Percentiles rank a stretch among this genome's conserved stretches.
These are phyloP conservation scores for Lachnellula subtilissima DNA, from an alignment of 2,329 filamentous ascomycete genomes.

Conservation along the genomic window DNA sequence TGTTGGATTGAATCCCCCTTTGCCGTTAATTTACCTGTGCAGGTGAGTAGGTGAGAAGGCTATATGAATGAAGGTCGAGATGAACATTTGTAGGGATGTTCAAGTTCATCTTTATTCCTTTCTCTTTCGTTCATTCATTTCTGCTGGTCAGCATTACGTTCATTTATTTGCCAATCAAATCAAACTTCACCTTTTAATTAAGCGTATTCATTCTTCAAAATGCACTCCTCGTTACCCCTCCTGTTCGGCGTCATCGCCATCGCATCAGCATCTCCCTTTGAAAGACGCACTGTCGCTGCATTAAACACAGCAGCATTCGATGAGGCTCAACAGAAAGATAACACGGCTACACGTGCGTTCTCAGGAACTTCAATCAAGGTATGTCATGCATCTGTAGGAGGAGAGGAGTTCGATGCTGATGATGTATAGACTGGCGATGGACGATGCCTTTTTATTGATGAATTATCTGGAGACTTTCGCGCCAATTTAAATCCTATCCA, in stretches of 20 bases:
- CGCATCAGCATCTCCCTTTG: constrained; percentile 23
- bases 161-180: constrained; percentile 5
- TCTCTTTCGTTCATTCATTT: constrained; percentile 2
- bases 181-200: neutral
- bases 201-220: constrained; percentile 7
- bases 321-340: constrained; percentile 40
- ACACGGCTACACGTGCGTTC: constrained; percentile 39
- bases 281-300: constrained; percentile 30
- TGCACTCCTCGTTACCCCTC: constrained; percentile 20
- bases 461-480: constrained; percentile 42
- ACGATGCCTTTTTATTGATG: constrained; percentile 39
- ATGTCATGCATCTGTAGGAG: neutral
- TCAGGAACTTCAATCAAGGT: constrained; percentile 38
- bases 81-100: neutral
- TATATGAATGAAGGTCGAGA: neutral
- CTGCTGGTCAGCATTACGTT: constrained; percentile 26
- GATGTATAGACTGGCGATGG: constrained; percentile 35
- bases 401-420: neutral
- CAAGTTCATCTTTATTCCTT: constrained; percentile 2
- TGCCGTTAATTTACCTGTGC: neutral
- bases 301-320: constrained; percentile 37
- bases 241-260: constrained; percentile 18
- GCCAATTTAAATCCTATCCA: constrained; percentile 42
- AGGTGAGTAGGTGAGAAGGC: neutral
- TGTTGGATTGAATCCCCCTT: constrained; percentile 4